Conservation (phyloP, 257 asterid species). For the Misopates orontium region DNA sequence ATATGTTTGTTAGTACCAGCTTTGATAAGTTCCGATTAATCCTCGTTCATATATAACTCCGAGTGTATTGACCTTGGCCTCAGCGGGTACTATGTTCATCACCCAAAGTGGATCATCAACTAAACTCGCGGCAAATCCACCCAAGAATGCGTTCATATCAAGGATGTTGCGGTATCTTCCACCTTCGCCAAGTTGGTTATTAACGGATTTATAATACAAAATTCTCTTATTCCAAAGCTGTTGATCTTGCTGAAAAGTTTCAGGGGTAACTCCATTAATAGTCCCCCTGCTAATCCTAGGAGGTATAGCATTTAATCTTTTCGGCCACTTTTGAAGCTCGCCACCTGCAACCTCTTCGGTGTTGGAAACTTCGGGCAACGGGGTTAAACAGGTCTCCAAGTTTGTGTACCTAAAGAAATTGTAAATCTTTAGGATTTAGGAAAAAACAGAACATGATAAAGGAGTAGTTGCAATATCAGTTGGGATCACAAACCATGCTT, state of each 20-base stretch:
- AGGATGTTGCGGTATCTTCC: conserved; percentile 88
- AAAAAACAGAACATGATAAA: neutral
- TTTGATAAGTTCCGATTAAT: conserved; percentile 83
- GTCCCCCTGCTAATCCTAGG: conserved; percentile 67
- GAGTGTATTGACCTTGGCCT: conserved; percentile 57
- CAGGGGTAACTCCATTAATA: conserved; percentile 55
- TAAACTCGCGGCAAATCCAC: conserved; percentile 93
- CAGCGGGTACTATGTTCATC: conserved; percentile 74
- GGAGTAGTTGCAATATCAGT: neutral
- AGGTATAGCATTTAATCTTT: conserved; percentile 64
- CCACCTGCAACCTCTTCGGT: conserved; percentile 70
- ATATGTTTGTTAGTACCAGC: conserved; percentile 49
- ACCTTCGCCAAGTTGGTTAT: conserved; percentile 65
- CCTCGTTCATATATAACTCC: conserved; percentile 91
- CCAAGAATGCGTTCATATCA: conserved; percentile 84
- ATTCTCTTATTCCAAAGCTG: conserved; percentile 73
- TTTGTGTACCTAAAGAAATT: conserved; percentile 62
- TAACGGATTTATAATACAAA: conserved; percentile 63
- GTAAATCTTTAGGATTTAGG: neutral
- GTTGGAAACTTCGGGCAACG: conserved; percentile 76
- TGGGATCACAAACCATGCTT: conserved; percentile 55
- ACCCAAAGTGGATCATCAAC: conserved; percentile 85
- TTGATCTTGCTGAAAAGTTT: conserved; percentile 45
- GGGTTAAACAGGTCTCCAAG: conserved; percentile 80
- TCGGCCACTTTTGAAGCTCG: conserved; percentile 70